Percentiles rank a stretch among this genome's conserved stretches.
Conservation (phyloP, 2,329 filamentous ascomycete genomes). For the Elsinoe arachidis region DNA sequence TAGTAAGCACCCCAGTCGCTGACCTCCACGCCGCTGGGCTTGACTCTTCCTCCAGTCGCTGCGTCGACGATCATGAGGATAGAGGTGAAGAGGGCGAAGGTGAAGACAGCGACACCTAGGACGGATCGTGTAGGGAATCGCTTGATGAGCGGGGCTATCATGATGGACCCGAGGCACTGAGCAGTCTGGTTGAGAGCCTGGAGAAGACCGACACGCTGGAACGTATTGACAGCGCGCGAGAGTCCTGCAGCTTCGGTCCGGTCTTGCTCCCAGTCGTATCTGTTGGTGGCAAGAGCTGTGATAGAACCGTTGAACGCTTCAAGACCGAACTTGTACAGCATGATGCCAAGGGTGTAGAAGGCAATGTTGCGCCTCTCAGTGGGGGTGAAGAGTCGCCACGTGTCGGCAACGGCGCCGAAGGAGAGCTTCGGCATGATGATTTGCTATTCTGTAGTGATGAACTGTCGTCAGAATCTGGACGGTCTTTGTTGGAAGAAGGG, state of each 20-base stretch:
- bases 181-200: conserved; percentile 44
- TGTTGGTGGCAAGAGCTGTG: conserved; percentile 41
- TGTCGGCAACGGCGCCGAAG: conserved; percentile 4
- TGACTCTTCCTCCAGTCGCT: conserved; percentile 40
- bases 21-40: conserved; percentile 22
- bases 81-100: conserved; percentile 41
- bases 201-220: conserved; percentile 40
- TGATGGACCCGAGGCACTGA: conserved; percentile 43
- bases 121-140: conserved; percentile 41
- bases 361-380: conserved; percentile 39
- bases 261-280: conserved; percentile 40
- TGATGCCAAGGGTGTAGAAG: conserved; percentile 43
- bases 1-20: conserved; percentile 37
- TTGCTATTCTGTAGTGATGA: background rate
- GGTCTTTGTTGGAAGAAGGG: background rate
- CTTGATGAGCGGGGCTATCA: conserved; percentile 44
- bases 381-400: conserved; percentile 27
- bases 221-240: conserved; percentile 30
- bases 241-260: conserved; percentile 20
- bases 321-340: conserved; percentile 46
- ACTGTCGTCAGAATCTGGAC: no score
- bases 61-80: conserved; percentile 42
- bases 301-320: conserved; percentile 46
- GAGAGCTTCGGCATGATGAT: conserved; percentile 1
- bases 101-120: conserved; percentile 35